Evolutionary conservation across 768 basidiomycete genomes (phyloP).

Genomic region (Kwoniella sp.): DNA sequence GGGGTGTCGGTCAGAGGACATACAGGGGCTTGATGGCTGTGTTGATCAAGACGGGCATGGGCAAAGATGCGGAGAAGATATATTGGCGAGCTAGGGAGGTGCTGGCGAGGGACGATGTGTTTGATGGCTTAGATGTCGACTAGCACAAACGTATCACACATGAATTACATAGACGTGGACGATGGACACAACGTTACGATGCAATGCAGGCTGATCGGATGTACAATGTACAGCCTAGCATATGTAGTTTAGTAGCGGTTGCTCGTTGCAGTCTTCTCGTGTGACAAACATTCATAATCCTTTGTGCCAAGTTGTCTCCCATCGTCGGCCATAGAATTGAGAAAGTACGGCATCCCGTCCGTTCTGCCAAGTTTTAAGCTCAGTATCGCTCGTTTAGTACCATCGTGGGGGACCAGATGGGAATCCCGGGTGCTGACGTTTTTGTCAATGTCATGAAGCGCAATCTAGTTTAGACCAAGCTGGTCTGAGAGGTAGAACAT

Average conservation of each 20-base stretch:
- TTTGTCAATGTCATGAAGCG: not conserved
- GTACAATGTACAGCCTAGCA: too few species aligned
- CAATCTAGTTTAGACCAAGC: too few species aligned
- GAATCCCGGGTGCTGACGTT: constrained; percentile 1
- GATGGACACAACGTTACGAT: too few species aligned
- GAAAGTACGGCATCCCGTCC: not conserved
- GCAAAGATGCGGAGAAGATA: constrained; percentile 17
- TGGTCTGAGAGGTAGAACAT: too few species aligned
- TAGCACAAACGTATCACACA: not conserved
- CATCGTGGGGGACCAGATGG: constrained; percentile 1
- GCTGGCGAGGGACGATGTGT: constrained; percentile 12
- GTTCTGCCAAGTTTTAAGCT: not conserved
- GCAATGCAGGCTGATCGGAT: too few species aligned
- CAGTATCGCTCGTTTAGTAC: constrained; percentile 1
- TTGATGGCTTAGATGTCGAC: constrained; percentile 13
- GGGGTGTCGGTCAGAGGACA: constrained; percentile 7
- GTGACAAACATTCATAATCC: not conserved
- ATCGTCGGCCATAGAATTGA: not conserved
- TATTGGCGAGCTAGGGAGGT: constrained; percentile 18
- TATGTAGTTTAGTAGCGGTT: too few species aligned
- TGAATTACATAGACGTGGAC: not conserved
- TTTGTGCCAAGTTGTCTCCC: not conserved
- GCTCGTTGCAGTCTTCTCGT: too few species aligned
- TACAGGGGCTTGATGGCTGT: constrained; percentile 22
- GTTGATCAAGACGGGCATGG: constrained; percentile 17